A percentile compares a stretch with the other conserved stretches of the same genome.
Evolutionary conservation across 1,284 basidiomycete genomes (phyloP).

Genomic region (Boletellus sp.): DNA sequence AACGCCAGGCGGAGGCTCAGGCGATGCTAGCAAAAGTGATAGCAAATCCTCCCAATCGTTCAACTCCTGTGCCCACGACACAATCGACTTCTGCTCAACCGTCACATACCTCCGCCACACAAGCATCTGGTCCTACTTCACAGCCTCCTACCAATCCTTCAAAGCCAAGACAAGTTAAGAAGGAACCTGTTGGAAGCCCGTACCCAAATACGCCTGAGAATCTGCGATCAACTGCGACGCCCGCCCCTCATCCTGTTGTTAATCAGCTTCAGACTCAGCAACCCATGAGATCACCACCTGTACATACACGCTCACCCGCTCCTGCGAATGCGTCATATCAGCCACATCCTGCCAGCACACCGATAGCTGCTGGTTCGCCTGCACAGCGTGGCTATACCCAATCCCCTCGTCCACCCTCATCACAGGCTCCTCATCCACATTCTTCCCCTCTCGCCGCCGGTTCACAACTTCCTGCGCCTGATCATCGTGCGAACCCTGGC

Average conservation of each 20-base stretch:
- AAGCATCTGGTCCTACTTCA: conserved; percentile 17
- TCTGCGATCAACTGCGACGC: conserved; percentile 28
- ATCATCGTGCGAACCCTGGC: conserved; percentile 29
- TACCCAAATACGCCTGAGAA: conserved; percentile 30
- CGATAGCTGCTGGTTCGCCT: conserved; percentile 25
- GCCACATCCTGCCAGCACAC: conserved; percentile 12
- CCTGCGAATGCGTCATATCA: conserved; percentile 24
- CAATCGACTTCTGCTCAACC: conserved; percentile 20
- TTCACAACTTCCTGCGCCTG: conserved; percentile 28
- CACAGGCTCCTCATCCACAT: conserved; percentile 28
- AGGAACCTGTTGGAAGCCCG: conserved; percentile 27
- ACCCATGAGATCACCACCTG: conserved; percentile 27
- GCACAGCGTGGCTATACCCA: conserved; percentile 35
- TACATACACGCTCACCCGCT: conserved; percentile 30
- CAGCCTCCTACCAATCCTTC: conserved; percentile 19
- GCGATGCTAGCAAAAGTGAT: conserved; percentile 19
- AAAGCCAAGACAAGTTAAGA: conserved; percentile 29
- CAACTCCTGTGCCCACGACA: conserved; percentile 19
- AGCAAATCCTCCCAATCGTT: conserved; percentile 24
- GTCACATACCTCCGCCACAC: conserved; percentile 15
- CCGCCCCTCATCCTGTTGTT: conserved; percentile 31
- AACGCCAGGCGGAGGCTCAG: conserved; percentile 26
- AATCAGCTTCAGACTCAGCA: conserved; percentile 31
- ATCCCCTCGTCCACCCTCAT: conserved; percentile 33
- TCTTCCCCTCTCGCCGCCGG: conserved; percentile 30